These are phyloP conservation scores for Aechmea fasciata DNA, from an alignment of 176 grass and related monocot genomes.

Conservation along the genomic window DNA sequence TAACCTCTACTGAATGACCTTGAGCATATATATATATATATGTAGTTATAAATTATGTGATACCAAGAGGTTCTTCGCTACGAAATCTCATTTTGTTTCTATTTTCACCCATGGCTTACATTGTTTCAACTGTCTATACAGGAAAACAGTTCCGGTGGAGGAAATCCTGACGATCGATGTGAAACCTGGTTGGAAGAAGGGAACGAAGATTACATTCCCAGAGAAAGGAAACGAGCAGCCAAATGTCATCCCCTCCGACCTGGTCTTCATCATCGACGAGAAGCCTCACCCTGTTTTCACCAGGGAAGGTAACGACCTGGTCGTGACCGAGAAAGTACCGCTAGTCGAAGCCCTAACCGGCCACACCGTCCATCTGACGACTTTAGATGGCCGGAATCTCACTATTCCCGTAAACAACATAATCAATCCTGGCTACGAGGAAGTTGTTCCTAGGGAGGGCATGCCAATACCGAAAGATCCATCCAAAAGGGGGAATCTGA, in stretches of 20 bases:
- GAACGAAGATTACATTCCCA: slow-evolving; percentile 93
- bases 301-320: slow-evolving; percentile 81
- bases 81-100: no score
- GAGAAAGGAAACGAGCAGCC: slow-evolving; percentile 86
- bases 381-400: slow-evolving; percentile 65
- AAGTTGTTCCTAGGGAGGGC: slow-evolving; percentile 62
- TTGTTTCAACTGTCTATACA: no score
- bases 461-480: slow-evolving; percentile 89
- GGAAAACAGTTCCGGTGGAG: slow-evolving; percentile 60
- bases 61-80: no score
- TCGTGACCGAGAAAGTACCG: slow-evolving; percentile 58
- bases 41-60: no score
- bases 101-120: no score
- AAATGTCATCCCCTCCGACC: slow-evolving; percentile 47
- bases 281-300: slow-evolving; percentile 88
- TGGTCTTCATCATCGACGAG: slow-evolving; percentile 89
- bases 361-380: slow-evolving; percentile 45
- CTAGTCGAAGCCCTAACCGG: slow-evolving; percentile 60
- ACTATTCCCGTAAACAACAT: slow-evolving; percentile 47
- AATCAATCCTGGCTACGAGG: slow-evolving; percentile 68
- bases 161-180: slow-evolving; percentile 88
- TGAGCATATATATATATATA: no score
- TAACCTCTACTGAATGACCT: no score
- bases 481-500: slow-evolving; percentile 64
- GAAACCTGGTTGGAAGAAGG: slow-evolving; percentile 97